Evolutionary conservation across 345 rosid genomes (phyloP), one percentile per base, ranked within the genome.

Genomic region (Cardamine chenopodiifolia): DNA sequence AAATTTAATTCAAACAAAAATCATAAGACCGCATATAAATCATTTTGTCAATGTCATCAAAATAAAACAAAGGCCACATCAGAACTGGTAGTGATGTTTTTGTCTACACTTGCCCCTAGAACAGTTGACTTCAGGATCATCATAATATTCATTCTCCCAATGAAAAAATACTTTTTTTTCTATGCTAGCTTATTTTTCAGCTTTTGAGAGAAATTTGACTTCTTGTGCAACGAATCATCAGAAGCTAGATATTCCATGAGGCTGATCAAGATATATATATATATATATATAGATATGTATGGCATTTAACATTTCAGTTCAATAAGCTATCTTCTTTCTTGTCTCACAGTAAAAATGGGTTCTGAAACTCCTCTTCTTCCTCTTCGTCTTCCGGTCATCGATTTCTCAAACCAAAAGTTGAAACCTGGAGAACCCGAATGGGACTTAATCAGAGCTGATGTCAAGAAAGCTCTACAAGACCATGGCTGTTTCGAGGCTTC

Each of bases 401-500:
- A 85, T 67, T 88, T 90, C 76, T 83, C 85, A 45, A 59, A 60
- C 34, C 37, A 62, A 26, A 61, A 42, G 54, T 60, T 84, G 7
- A 79, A 81, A 54, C 81, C 83, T 0, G 92, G 83, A 64, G 64
- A 78, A 0, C 73, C 39, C 0, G 84, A 82, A 56, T 90, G 90
- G 88, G 79, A 68, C 25, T 62, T 40, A 15, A 76, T 79, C 69
- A 80, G 66, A 76, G 66, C 66, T 59, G 59, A 77, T 31, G 86
- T 86, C 66, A 48, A 71, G 17, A 47, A 66, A 79, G 86, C 91
- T 10, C 79, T 88, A 3, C 86, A 85, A 74, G 82, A 85, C 28
- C 84, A 80, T 20, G 93, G 96, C 17, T 86, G 87, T 67, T 90
- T 90, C 25, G 93, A 90, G 75, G 96, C 89, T 0, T 67, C 61